Conservation (phyloP, 139 green algal species). For the Coccomyxa sp. region DNA sequence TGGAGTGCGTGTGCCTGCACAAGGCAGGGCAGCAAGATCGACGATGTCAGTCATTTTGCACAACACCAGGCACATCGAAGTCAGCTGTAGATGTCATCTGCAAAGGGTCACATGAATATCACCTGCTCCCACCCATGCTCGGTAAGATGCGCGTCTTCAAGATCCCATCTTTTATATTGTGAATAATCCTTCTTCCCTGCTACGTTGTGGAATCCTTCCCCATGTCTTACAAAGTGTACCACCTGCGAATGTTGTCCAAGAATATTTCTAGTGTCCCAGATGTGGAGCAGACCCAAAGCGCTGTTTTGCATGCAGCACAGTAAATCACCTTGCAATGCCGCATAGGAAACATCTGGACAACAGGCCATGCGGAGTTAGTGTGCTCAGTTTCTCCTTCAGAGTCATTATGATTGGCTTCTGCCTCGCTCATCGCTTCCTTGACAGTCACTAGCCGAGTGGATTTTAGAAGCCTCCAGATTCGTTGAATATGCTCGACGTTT, state of each 20-base stretch:
- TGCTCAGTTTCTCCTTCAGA: too few relatives aligned
- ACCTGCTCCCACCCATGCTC: slow-evolving; percentile 35
- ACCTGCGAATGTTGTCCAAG: not conserved
- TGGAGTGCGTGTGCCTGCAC: slow-evolving; percentile 30
- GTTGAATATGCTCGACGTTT: too few relatives aligned
- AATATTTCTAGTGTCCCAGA: not conserved
- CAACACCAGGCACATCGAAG: too few relatives aligned
- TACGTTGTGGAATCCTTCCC: slow-evolving; percentile 52
- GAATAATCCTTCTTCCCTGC: not conserved
- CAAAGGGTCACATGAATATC: too few relatives aligned
- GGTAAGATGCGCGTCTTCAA: slow-evolving; percentile 48
- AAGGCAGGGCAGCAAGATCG: not conserved
- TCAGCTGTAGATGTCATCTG: too few relatives aligned
- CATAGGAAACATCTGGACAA: not conserved
- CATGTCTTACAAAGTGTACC: slow-evolving; percentile 46
- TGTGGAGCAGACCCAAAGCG: not conserved
- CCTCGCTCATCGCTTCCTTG: too few relatives aligned
- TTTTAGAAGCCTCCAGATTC: too few relatives aligned
- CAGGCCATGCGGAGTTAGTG: too few relatives aligned
- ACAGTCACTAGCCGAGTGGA: too few relatives aligned
- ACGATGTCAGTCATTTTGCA: too few relatives aligned
- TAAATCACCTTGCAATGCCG: not conserved
- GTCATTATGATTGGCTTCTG: too few relatives aligned
- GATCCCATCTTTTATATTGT: slow-evolving; percentile 26
- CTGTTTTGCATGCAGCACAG: not conserved